Conservation (phyloP, 2,329 filamentous ascomycete species). For the Hypoxylon sp. region DNA sequence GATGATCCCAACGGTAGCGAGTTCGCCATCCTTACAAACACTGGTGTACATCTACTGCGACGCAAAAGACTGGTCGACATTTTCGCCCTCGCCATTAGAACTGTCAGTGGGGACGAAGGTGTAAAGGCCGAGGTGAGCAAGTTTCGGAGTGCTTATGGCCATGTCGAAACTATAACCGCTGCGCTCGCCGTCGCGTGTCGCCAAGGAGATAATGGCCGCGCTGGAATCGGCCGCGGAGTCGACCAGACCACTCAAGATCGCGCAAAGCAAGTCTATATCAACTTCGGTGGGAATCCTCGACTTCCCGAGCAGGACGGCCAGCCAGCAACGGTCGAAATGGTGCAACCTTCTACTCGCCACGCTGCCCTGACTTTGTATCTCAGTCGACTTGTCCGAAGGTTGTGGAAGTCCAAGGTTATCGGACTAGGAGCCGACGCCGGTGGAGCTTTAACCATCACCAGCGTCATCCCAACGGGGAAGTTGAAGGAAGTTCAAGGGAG, state of each 20-base stretch:
- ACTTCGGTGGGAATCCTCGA: conserved; percentile 88
- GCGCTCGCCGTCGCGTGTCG: conserved; percentile 95
- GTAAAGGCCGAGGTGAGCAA: conserved; percentile 84
- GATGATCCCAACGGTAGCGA: conserved; percentile 81
- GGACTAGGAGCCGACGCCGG: conserved; percentile 63
- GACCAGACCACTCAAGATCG: conserved; percentile 89
- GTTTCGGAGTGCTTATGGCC: conserved; percentile 87
- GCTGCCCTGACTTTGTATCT: conserved; percentile 90
- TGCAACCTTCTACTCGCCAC: conserved; percentile 88
- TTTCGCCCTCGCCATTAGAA: conserved; percentile 84
- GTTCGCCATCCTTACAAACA: conserved; percentile 91
- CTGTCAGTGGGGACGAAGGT: conserved; percentile 80
- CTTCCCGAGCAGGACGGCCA: conserved; percentile 82
- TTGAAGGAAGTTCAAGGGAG: conserved; percentile 83
- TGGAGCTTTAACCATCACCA: conserved; percentile 72
- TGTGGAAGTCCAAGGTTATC: conserved; percentile 88
- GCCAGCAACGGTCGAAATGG: conserved; percentile 80
- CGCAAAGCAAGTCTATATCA: conserved; percentile 89
- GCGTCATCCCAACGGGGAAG: conserved; percentile 76
- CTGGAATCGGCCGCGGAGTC: conserved; percentile 78
- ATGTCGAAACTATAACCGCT: conserved; percentile 88
- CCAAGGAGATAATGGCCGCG: conserved; percentile 80
- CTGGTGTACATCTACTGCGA: conserved; percentile 87
- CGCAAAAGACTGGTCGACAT: conserved; percentile 89
- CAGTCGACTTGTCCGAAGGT: conserved; percentile 84